Evolutionary conservation across 306 rosid genomes (phyloP), one percentile per base, ranked within the genome.

Genomic region (Quercus agrifolia): DNA sequence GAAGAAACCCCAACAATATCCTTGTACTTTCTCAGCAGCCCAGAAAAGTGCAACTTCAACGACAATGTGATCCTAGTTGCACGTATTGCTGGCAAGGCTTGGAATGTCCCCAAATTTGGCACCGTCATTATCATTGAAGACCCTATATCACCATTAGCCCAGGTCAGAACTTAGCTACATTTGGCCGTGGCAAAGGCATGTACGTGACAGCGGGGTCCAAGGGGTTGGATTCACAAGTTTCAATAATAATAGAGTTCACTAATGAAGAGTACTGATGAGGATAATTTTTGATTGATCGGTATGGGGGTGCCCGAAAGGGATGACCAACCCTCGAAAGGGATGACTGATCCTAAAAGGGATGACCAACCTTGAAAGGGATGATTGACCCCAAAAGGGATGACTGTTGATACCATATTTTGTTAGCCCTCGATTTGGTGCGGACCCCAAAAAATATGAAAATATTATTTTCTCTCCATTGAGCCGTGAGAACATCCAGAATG

Each of bases 171-270:
- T 55, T 78, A 1, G 64, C 64, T 6, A 1, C 3, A 12, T 61
- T 79, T 14, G 84, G 81, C 6, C 75, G 61, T 6, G 73, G 15
- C 35, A 84, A 79, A 41, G 79, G 81, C 41, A 11, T 63, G 3
- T 63, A 35, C 18, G 72, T 79, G 35, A 64, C 78, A 0, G 27
- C 67, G 0, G 70, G 66, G 13, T 9, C 56, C 59, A 71, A 83
- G 4, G 81, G 83, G 2, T 55, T 13, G 4, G 71, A 69, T 46
- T 5, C 81, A 2, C 57, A 4, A 46, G 75, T 63, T 10, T 21
- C 21, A 38, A 2, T 70, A 1, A 77, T 82, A 0, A 1, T 80
- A 5, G 85, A 80, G 79, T 80, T 84, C 80, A 69, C 76, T 10
- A 82, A 72, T 73, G 15, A 4, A 75, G 44, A 33, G 35, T 5